Percentiles rank a stretch among this genome's conserved stretches.
These are phyloP conservation scores for Talaromyces pinophilus DNA, from an alignment of 2,329 filamentous ascomycete genomes.

Conservation along the genomic window DNA sequence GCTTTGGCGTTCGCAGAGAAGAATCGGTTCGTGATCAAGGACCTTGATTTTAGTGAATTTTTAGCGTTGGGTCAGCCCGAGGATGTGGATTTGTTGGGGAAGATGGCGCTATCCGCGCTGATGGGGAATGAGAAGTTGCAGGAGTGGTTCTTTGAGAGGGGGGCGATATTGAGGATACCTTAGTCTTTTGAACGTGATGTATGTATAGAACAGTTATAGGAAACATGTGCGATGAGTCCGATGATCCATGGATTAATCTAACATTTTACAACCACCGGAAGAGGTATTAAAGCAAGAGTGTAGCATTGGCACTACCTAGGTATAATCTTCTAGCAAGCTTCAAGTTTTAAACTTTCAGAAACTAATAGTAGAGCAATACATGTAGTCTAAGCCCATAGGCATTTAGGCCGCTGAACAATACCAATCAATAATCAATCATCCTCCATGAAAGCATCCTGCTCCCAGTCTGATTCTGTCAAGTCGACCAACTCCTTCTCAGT, in stretches of 20 bases:
- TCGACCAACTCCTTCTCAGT: not conserved
- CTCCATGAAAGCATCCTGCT: constrained; percentile 4
- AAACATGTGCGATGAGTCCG: not conserved
- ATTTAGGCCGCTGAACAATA: not conserved
- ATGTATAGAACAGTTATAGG: not conserved
- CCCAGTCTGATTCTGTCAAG: constrained; percentile 1
- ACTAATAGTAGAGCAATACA: not conserved
- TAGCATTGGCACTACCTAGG: not conserved
- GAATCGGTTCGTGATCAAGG: constrained; percentile 31
- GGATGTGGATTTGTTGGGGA: constrained; percentile 34
- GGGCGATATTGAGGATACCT: not conserved
- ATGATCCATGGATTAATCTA: not conserved
- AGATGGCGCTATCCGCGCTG: constrained; percentile 32
- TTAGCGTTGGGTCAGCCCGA: constrained; percentile 28
- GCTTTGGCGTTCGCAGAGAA: constrained; percentile 32
- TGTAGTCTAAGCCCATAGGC: not conserved
- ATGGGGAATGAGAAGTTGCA: constrained; percentile 31
- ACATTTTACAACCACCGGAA: not conserved
- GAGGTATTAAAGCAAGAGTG: not conserved
- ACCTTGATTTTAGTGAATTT: constrained; percentile 30
- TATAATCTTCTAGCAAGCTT: not conserved
- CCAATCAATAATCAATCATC: not conserved
- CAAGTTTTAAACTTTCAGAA: not conserved
- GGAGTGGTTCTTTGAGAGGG: constrained; percentile 31
- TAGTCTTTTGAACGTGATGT: not conserved